Percentiles rank a stretch among this genome's conserved stretches.
phyloP scores from a whole-genome alignment of 2,329 filamentous ascomycete species.

The Fusarium sp. region DNA sequence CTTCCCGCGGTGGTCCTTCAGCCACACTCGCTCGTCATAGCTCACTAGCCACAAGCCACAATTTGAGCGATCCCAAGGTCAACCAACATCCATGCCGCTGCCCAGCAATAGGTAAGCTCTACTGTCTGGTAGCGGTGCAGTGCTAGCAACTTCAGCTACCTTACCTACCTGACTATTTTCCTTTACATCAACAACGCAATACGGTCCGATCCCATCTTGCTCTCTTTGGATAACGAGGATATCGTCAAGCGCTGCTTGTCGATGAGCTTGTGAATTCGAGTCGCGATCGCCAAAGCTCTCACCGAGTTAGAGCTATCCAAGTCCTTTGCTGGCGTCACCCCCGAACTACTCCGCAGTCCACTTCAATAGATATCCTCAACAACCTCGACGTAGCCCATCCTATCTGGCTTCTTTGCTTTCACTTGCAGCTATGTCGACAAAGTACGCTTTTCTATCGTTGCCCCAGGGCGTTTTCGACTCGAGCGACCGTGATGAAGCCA shows the following conservation, averaged over 20 bases:
- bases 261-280: conserved; percentile 18
- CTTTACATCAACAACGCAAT: conserved; percentile 4
- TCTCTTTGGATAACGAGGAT: conserved; percentile 1
- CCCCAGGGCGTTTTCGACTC: conserved; percentile 88
- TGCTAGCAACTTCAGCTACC: conserved; percentile 29
- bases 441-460: conserved; percentile 90
- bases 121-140: conserved; percentile 4
- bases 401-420: conserved; percentile 5
- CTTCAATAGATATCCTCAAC: conserved; percentile 13
- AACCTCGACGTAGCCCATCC: conserved; percentile 11
- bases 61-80: conserved; percentile 18
- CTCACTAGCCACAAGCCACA: conserved; percentile 6
- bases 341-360: conserved; percentile 24
- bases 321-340: conserved; percentile 17
- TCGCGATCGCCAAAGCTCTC: conserved; percentile 16
- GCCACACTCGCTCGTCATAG: conserved; percentile 35
- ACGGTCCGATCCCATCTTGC: neutral
- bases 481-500: conserved; percentile 81
- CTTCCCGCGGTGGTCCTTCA: neutral
- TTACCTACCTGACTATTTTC: neutral
- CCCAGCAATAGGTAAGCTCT: conserved; percentile 33
- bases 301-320: conserved; percentile 12
- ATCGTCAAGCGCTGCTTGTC: conserved; percentile 1
- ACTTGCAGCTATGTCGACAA: conserved; percentile 59
- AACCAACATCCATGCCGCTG: conserved; percentile 5